Evolutionary conservation across 441 rosid genomes (phyloP), one percentile per base, ranked within the genome.

Genomic region (Aquilaria agallochum): DNA sequence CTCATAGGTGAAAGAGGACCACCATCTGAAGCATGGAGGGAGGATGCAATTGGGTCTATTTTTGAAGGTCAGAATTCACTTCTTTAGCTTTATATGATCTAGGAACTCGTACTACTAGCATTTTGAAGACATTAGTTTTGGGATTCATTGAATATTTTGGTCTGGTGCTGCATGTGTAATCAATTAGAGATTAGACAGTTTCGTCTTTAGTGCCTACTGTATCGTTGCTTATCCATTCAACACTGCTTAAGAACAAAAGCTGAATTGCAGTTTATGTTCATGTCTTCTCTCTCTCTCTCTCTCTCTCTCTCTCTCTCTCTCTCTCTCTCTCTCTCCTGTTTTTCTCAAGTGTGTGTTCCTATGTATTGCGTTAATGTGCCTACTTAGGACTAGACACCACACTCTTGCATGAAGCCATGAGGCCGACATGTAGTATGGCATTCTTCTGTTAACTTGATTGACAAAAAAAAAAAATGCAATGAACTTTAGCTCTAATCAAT

Each of bases 1-100:
- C 32, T 56, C 67, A 75, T 88, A 89, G 98, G 84, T 95, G 45
- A 84, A 83, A 80, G 98, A 89, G 69, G 97, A 95, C 74, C 99
- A 94, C 67, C 97, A 91, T 82, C 72, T 95, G 54, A 92, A 95
- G 83, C 97, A 95, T 67, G 95, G 95, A 63, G 99, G 97, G 58
- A 84, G 97, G 81, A 89, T 94, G 96, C 97, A 94, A 71, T 74
- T 95, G 63, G 99, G 98, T 64, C 97, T 89, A 11, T 95, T 88
- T 66, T 80, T 95, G 59, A 92, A 95, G 93, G 99, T 92, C 77
- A 60, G 64, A 55, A 57, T 69, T 67, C 63, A 50, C 65, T 61
- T 9, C 10, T 31, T 63, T 57, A 14, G 56, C 51, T 56, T 5
- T 53, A 42, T 53, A 53, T 56, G 57, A 52, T 50, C 10, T 56